These are phyloP conservation scores for Cydonia oblonga DNA, from an alignment of 331 rosid species.

Conservation along the genomic window DNA sequence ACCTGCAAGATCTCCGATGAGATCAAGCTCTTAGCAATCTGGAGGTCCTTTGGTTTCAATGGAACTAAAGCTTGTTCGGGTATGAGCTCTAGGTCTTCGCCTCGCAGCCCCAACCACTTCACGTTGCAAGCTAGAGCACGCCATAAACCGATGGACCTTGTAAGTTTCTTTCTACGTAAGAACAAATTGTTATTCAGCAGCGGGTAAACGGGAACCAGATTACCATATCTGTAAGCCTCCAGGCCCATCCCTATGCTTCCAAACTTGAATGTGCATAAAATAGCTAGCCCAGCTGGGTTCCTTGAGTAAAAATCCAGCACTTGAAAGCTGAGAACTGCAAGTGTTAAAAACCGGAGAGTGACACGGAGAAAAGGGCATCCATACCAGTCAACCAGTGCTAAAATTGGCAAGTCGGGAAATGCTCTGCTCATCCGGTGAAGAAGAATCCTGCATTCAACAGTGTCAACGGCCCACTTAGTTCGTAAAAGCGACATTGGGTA, in stretches of 20 bases:
- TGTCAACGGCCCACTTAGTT: too few relatives aligned
- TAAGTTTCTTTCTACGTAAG: background rate
- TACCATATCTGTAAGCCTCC: slow-evolving; percentile 86
- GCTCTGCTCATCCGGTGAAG: slow-evolving; percentile 62
- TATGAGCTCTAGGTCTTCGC: slow-evolving; percentile 47
- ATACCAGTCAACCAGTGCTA: slow-evolving; percentile 87
- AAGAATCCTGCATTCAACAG: slow-evolving; percentile 40
- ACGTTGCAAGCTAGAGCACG: slow-evolving; percentile 65
- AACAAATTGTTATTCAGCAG: background rate
- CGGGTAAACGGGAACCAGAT: background rate
- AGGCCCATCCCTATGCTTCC: slow-evolving; percentile 92
- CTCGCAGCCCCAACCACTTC: slow-evolving; percentile 76
- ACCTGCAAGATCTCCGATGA: slow-evolving; percentile 70
- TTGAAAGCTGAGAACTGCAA: background rate
- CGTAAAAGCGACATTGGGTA: too few relatives aligned
- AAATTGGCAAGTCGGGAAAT: slow-evolving; percentile 72
- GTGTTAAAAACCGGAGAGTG: background rate
- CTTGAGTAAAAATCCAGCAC: slow-evolving; percentile 16
- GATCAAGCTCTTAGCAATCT: slow-evolving; percentile 71
- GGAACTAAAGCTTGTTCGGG: slow-evolving; percentile 59
- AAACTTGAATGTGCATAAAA: slow-evolving; percentile 71
- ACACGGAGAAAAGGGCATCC: background rate
- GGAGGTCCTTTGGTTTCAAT: slow-evolving; percentile 61
- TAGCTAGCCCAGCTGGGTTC: slow-evolving; percentile 92
- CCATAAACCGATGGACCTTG: background rate